Evolutionary conservation across 75 land plant genomes (phyloP).

Genomic region (Ceratopteris richardii): DNA sequence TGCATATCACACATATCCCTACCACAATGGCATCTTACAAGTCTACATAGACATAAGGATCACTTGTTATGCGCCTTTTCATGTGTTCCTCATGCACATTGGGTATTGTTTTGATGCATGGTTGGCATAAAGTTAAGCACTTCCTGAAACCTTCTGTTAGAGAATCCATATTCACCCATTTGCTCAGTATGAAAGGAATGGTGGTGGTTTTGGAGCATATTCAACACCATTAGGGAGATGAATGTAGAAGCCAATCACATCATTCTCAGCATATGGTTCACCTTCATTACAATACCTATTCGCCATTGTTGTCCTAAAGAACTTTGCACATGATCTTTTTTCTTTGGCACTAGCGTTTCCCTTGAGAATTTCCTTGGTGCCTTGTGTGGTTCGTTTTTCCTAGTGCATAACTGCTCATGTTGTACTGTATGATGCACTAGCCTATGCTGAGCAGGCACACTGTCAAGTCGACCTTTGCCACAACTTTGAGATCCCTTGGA

Average conservation of each 20-base stretch:
- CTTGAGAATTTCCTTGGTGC: too few species aligned
- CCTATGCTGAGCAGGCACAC: too few species aligned
- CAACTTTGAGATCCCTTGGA: too few species aligned
- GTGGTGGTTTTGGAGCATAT: constrained; percentile 54
- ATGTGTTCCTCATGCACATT: constrained; percentile 11
- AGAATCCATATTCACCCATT: constrained; percentile 74
- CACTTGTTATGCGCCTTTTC: constrained; percentile 52
- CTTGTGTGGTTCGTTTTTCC: too few species aligned
- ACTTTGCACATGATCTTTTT: too few species aligned
- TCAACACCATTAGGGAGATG: constrained; percentile 66
- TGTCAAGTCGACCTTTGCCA: too few species aligned
- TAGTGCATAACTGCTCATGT: too few species aligned
- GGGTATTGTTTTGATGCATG: constrained; percentile 17
- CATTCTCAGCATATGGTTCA: constrained; percentile 64
- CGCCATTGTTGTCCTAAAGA: too few species aligned
- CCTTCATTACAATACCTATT: too few species aligned
- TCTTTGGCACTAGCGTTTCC: too few species aligned
- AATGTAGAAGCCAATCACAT: constrained; percentile 91
- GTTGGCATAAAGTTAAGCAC: constrained; percentile 23
- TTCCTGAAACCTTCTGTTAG: constrained; percentile 51
- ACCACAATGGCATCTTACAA: constrained; percentile 51
- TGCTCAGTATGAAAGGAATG: constrained; percentile 41
- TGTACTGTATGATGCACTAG: too few species aligned
- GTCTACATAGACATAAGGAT: constrained; percentile 68
- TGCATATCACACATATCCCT: constrained; percentile 53